Conservation (phyloP, 805 yeast genomes). For the Saccharomycodes ludwigii region DNA sequence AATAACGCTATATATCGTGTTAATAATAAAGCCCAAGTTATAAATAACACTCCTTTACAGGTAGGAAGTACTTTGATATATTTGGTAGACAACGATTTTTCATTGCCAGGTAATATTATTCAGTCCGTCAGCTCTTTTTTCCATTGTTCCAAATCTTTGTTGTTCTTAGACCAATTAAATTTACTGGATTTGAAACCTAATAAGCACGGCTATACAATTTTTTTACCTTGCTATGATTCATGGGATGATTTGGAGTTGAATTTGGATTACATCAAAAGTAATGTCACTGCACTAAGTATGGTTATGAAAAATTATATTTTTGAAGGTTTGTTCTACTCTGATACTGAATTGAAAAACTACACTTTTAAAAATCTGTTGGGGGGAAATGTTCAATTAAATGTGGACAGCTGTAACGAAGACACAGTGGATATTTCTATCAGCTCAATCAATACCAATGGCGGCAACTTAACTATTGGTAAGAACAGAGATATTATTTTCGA, state of each 20-base stretch:
- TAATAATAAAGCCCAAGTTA: conserved; percentile 44
- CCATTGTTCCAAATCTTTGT: conserved; percentile 53
- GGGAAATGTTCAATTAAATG: conserved; percentile 12
- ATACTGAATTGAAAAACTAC: conserved; percentile 27
- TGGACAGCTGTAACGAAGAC: conserved; percentile 9
- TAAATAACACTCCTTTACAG: conserved; percentile 27
- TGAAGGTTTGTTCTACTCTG: conserved; percentile 56
- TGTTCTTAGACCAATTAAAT: conserved; percentile 39
- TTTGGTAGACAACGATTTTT: conserved; percentile 44
- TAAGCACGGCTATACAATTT: conserved; percentile 54
- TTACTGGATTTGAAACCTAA: conserved; percentile 43
- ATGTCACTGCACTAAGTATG: conserved; percentile 36
- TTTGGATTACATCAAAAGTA: conserved; percentile 41
- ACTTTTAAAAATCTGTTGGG: conserved; percentile 22
- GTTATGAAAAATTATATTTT: conserved; percentile 49
- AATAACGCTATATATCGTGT: conserved; percentile 25
- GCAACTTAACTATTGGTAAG: conserved; percentile 15
- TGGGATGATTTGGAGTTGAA: conserved; percentile 58
- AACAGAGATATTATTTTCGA: conserved; percentile 61
- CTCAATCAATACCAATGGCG: conserved; percentile 12
- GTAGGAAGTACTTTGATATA: conserved; percentile 62
- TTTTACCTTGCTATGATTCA: conserved; percentile 65
- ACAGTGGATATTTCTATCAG: conserved; percentile 3
- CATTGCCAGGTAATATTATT: conserved; percentile 52
- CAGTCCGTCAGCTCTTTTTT: conserved; percentile 51